phyloP scores from a whole-genome alignment of 805 yeast genomes.

The Cyberlindnera bimundalis region DNA sequence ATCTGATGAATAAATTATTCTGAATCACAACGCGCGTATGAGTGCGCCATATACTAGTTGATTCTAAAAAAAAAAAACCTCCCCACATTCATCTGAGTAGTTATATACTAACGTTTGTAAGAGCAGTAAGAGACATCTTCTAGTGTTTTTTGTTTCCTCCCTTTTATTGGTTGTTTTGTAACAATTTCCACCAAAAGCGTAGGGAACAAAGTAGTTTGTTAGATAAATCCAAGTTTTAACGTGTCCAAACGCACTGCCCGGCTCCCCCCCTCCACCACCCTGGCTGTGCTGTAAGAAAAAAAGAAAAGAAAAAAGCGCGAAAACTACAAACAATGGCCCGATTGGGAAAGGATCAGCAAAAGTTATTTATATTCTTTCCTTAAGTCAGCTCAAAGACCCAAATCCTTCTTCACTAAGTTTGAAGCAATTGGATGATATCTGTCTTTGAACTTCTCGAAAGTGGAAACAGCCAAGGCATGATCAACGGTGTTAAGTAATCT shows the following conservation, averaged over 20 bases:
- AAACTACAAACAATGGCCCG: background rate
- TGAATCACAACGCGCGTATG: no score
- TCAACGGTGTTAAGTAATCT: slow-evolving; percentile 61
- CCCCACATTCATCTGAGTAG: background rate
- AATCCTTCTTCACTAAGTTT: slow-evolving; percentile 78
- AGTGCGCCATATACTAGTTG: no score
- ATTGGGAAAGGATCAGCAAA: background rate
- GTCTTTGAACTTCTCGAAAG: slow-evolving; percentile 56
- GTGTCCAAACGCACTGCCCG: slow-evolving; percentile 1
- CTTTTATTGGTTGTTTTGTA: background rate
- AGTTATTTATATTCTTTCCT: background rate
- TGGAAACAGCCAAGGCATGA: slow-evolving; percentile 57
- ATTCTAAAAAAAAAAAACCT: no score
- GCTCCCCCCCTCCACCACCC: no score
- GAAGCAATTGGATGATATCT: slow-evolving; percentile 85
- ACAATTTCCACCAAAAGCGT: no score
- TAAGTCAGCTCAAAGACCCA: slow-evolving; percentile 38
- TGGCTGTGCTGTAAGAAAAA: background rate
- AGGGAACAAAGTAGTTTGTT: no score
- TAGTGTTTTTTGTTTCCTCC: no score
- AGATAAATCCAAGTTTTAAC: background rate
- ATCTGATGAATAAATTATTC: no score
- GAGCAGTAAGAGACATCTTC: slow-evolving; percentile 8
- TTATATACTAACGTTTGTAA: slow-evolving; percentile 7
- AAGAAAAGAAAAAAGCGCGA: slow-evolving; percentile 3